Conservation (phyloP, 192 early-diverging fungal species). For the Coemansia sp. region DNA sequence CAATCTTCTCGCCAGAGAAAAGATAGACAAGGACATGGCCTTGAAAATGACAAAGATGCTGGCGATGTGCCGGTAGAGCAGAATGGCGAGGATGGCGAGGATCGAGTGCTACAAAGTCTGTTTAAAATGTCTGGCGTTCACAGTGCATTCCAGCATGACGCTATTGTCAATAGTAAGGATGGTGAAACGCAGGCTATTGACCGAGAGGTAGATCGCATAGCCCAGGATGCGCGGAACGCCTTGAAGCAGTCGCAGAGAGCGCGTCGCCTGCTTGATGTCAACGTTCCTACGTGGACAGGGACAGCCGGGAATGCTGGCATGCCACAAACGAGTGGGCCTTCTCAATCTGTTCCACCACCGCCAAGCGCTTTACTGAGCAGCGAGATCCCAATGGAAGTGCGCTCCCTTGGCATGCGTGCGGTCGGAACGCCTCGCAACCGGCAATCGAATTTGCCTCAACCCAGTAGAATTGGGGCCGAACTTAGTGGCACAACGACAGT, state of each 20-base stretch:
- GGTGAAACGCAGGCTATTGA: conserved; percentile 70
- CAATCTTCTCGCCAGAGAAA: not conserved
- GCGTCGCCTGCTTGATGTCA: conserved; percentile 63
- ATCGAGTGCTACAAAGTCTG: conserved; percentile 75
- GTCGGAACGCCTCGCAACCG: conserved; percentile 25
- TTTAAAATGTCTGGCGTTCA: conserved; percentile 86
- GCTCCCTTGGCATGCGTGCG: conserved; percentile 11
- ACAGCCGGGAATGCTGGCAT: conserved; percentile 62
- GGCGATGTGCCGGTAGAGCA: not conserved
- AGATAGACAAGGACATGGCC: not conserved
- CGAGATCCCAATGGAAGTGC: conserved; percentile 12
- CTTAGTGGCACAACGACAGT: not conserved
- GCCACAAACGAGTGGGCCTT: conserved; percentile 3
- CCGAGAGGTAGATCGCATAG: conserved; percentile 79
- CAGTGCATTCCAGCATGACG: conserved; percentile 89
- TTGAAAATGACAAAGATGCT: not conserved
- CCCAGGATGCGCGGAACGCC: conserved; percentile 74
- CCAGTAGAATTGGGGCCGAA: not conserved
- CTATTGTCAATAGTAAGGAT: conserved; percentile 72
- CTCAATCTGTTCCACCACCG: conserved; percentile 36
- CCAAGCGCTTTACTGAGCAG: conserved; percentile 29
- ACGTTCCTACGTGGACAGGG: conserved; percentile 92
- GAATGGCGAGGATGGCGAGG: conserved; percentile 55
- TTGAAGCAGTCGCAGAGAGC: conserved; percentile 72
- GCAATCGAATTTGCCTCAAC: not conserved